Conservation (phyloP, 768 basidiomycete species). For the Pulveroboletus frians region DNA sequence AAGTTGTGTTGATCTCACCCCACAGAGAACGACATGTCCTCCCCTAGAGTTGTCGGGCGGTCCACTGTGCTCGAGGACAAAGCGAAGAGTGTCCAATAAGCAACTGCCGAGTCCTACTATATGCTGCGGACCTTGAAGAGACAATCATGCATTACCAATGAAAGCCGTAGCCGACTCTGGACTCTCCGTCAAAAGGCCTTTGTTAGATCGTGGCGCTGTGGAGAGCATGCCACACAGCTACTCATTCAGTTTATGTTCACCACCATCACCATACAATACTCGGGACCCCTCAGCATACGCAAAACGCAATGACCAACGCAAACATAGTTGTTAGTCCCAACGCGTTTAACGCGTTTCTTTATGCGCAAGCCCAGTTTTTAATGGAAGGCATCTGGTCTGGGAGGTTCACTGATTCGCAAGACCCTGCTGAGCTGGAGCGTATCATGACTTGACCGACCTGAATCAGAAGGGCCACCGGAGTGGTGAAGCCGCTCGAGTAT, state of each 20-base stretch:
- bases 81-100: not conserved
- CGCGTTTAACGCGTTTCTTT: not conserved
- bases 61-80: not conserved
- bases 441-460: not conserved
- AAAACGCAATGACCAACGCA: not conserved
- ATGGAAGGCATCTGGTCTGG: not conserved
- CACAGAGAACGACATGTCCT: not conserved
- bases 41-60: not conserved
- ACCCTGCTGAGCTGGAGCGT: not conserved
- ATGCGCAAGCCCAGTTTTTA: not conserved
- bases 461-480: no score
- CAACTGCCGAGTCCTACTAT: not conserved
- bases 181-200: not conserved
- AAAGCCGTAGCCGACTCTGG: not conserved
- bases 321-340: not conserved
- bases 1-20: not conserved
- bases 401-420: not conserved
- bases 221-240: not conserved
- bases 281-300: not conserved
- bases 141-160: no score
- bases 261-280: not conserved
- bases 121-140: not conserved
- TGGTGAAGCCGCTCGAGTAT: not conserved
- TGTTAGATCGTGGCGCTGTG: not conserved
- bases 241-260: not conserved